phyloP scores from a whole-genome alignment of 148 eudicot genomes.

The Persicaria tinctoria region DNA sequence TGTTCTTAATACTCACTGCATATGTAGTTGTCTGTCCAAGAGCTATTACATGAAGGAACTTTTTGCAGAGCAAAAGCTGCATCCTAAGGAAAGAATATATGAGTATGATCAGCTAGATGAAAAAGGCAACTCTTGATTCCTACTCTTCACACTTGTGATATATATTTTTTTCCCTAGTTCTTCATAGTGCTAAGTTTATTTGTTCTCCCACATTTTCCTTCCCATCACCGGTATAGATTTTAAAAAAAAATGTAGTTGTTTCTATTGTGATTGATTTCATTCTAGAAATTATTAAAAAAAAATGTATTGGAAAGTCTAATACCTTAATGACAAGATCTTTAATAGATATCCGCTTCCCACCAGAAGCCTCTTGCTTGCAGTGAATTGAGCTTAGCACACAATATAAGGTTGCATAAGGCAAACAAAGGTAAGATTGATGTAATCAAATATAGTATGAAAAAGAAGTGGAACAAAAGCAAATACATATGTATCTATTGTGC shows the following conservation, averaged over 20 bases:
- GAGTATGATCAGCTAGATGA: too few species aligned
- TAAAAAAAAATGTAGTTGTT: neutral
- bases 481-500: too few species aligned
- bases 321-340: slow-evolving; percentile 99
- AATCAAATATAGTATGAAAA: slow-evolving; percentile 11
- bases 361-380: slow-evolving; percentile 64
- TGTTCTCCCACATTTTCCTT: neutral
- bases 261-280: neutral
- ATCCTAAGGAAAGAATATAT: slow-evolving; percentile 34
- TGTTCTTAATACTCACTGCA: slow-evolving; percentile 59
- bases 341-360: slow-evolving; percentile 20
- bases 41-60: slow-evolving; percentile 94
- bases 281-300: too few species aligned
- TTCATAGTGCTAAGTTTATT: neutral
- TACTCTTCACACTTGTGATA: neutral
- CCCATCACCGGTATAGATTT: neutral
- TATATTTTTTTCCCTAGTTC: too few species aligned
- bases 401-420: slow-evolving; percentile 27
- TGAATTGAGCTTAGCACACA: slow-evolving; percentile 66
- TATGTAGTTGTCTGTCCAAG: slow-evolving; percentile 89
- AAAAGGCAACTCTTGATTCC: neutral
- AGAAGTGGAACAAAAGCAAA: too few species aligned
- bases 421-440: slow-evolving; percentile 8
- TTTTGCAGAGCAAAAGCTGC: slow-evolving; percentile 90
- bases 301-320: neutral